A percentile compares a stretch with the other conserved stretches of the same genome.
These are phyloP conservation scores for Mucor plumbeus DNA, from an alignment of 371 early-diverging fungal genomes.

Conservation along the genomic window DNA sequence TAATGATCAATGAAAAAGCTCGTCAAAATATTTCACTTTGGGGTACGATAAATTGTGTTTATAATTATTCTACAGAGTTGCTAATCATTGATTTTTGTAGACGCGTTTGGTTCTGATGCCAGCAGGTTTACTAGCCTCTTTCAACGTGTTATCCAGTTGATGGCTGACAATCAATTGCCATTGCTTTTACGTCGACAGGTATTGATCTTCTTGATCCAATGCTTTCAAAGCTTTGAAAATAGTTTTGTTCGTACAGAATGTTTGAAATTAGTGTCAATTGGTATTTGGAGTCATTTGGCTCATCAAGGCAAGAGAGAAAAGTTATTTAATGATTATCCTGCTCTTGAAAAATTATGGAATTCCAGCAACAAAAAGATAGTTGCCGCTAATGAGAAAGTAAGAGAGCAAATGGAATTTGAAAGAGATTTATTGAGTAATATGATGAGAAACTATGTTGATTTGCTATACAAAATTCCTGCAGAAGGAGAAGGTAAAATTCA, in stretches of 20 bases:
- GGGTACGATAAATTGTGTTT: constrained; percentile 43
- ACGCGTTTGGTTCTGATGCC: constrained; percentile 53
- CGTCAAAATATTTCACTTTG: constrained; percentile 67
- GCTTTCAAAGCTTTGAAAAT: constrained; percentile 86
- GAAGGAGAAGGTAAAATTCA: constrained; percentile 46
- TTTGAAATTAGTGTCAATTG: constrained; percentile 74
- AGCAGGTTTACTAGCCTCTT: constrained; percentile 67
- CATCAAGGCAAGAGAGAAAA: constrained; percentile 51
- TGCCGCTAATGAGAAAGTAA: constrained; percentile 53
- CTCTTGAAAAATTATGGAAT: constrained; percentile 72
- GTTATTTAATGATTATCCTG: constrained; percentile 62
- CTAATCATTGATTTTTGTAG: constrained; percentile 24
- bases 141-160: constrained; percentile 55
- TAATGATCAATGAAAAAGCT: constrained; percentile 88
- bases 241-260: constrained; percentile 73
- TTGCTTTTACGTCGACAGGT: constrained; percentile 55
- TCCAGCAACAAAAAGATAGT: constrained; percentile 57
- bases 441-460: constrained; percentile 58
- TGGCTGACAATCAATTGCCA: constrained; percentile 31
- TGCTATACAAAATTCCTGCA: constrained; percentile 60
- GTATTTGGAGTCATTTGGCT: constrained; percentile 75
- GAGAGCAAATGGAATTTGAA: constrained; percentile 58
- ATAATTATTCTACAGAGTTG: background rate
- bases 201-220: constrained; percentile 72
- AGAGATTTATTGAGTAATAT: constrained; percentile 63